Evolutionary conservation across 768 basidiomycete genomes (phyloP), one percentile per base, ranked within the genome.

Genomic region (Kwoniella bestiolae): DNA sequence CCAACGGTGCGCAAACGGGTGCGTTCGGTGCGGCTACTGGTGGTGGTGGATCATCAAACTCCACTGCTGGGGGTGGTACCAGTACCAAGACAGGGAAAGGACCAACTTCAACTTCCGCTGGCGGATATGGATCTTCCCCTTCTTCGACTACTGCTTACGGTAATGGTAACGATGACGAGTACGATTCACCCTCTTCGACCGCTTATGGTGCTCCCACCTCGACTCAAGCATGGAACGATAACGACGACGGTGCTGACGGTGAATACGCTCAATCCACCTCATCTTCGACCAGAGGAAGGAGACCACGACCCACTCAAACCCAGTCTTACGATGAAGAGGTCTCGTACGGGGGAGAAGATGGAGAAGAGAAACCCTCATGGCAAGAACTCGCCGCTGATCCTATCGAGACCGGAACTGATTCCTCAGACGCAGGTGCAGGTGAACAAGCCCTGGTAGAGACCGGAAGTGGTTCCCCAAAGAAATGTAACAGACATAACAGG

Each of bases 1-100:
- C 56, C 1, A 47, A 44, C 3, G 63, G 63, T 52, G 63, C 63
- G 7, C 63, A 65, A 47, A 59, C 44, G 32, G 18, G 18, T 47
- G 63, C 63, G 5, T 65, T 65, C 23, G 56, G 32, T 14, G 38
- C 55, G 28, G 52, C 41, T 44, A 25, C 16, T 23, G 26, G 55
- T 44, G 55, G 38, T 9, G 23, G 31, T 4, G 55, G 55, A 0
- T 35, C 55, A 18, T 5, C 55, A 21, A 56, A 44, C 14, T 44
- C 49, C 5, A 50, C 23, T 29, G 49, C 11, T 44, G 50, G 16
- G n/a, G 23, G 3, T 47, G 46, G 46, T 47, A 8, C 38, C 38
- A 18, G 8, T 41, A 41, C 38, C 8, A 41, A 41, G 18, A 8
- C 38, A 8, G 38, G 38, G 8, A 41, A 41, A n/a, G n/a, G n/a